phyloP scores from a whole-genome alignment of 2,329 filamentous ascomycete species.

The Aspergillus alliaceus region DNA sequence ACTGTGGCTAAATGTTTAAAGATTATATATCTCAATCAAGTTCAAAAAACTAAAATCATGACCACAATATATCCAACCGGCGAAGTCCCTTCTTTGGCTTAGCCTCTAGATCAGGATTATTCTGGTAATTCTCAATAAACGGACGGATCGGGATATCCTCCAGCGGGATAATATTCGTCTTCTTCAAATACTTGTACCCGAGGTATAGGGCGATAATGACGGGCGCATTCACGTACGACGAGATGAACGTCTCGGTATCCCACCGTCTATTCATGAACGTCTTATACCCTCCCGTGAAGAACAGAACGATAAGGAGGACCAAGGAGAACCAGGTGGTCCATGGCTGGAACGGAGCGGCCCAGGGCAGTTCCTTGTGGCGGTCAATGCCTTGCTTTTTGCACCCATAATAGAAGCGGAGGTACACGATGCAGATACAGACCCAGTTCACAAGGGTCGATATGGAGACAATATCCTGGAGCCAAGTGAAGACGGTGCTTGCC shows the following conservation, averaged over 20 bases:
- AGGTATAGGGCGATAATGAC: constrained; percentile 55
- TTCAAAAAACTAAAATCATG: neutral
- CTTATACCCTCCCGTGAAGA: constrained; percentile 68
- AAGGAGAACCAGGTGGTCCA: constrained; percentile 62
- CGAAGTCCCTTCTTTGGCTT: constrained; percentile 19
- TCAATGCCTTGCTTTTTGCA: constrained; percentile 35
- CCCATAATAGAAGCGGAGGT: constrained; percentile 53
- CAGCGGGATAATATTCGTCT: constrained; percentile 34
- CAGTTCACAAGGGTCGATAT: constrained; percentile 50
- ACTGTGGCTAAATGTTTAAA: too few species aligned
- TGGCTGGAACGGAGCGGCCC: constrained; percentile 53
- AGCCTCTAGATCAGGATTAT: constrained; percentile 28
- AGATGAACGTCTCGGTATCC: constrained; percentile 60
- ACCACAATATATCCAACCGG: constrained; percentile 30
- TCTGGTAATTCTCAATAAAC: constrained; percentile 27
- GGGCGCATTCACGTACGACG: constrained; percentile 61
- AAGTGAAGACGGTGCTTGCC: constrained; percentile 61
- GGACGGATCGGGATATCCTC: constrained; percentile 37
- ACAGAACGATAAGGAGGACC: constrained; percentile 58
- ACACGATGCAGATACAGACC: constrained; percentile 58
- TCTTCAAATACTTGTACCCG: constrained; percentile 38
- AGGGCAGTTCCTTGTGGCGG: constrained; percentile 44
- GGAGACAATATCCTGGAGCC: constrained; percentile 62
- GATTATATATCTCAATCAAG: neutral
- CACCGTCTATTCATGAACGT: constrained; percentile 25